Evolutionary conservation across 208 protist genomes (phyloP).

Genomic region (Histomonas meleagridis): DNA sequence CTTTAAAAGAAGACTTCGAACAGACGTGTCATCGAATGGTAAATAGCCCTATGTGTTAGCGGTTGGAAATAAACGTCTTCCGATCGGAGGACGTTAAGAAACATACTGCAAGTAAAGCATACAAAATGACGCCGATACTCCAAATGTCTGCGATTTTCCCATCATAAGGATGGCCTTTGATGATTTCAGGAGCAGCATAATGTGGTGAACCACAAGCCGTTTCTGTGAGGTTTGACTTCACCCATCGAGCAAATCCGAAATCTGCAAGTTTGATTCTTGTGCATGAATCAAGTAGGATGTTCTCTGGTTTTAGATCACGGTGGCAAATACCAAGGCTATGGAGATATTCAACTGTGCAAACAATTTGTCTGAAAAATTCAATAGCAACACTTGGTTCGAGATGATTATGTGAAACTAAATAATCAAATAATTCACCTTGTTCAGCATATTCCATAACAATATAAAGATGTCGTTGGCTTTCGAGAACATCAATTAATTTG

Average conservation of each 20-base stretch:
- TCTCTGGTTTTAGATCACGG: conserved; percentile 54
- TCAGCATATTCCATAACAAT: conserved; percentile 53
- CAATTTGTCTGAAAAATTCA: conserved; percentile 51
- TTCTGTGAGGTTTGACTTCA: background rate
- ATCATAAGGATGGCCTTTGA: background rate
- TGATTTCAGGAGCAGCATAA: background rate
- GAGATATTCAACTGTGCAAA: conserved; percentile 54
- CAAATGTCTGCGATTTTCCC: background rate
- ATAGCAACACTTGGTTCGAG: conserved; percentile 45
- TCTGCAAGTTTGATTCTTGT: background rate
- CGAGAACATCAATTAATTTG: conserved; percentile 44
- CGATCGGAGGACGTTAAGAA: too few species aligned
- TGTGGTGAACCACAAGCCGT: background rate
- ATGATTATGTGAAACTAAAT: conserved; percentile 43
- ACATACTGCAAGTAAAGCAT: too few species aligned
- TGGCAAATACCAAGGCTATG: conserved; percentile 50
- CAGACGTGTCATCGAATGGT: background rate
- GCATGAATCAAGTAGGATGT: background rate
- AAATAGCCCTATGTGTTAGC: background rate
- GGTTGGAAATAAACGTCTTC: too few species aligned
- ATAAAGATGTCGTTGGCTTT: conserved; percentile 48
- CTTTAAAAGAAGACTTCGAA: background rate
- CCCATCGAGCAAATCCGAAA: background rate
- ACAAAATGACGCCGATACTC: background rate
- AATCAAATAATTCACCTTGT: conserved; percentile 56